phyloP scores from a whole-genome alignment of 768 basidiomycete genomes.

The Paxillus ammoniavirescens region DNA sequence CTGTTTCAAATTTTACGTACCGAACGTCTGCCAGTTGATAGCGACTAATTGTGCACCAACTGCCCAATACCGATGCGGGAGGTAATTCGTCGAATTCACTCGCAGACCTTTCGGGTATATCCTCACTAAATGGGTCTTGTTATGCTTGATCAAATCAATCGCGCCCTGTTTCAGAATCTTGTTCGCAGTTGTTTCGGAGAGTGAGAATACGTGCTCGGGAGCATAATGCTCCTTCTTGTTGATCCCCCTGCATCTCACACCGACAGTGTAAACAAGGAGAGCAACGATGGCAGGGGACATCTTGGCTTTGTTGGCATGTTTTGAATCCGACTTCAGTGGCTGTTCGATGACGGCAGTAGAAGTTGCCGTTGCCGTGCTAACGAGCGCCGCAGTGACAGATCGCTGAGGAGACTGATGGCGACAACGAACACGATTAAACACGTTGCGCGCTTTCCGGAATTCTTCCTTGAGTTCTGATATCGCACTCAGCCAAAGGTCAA shows the following conservation, averaged over 20 bases:
- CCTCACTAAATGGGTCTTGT: slow-evolving; percentile 74
- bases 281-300: slow-evolving; percentile 75
- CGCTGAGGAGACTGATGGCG: slow-evolving; percentile 23
- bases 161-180: slow-evolving; percentile 69
- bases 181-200: slow-evolving; percentile 81
- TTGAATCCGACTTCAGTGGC: slow-evolving; percentile 11
- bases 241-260: slow-evolving; percentile 91
- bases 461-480: slow-evolving; percentile 38
- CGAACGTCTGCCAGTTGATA: slow-evolving; percentile 96
- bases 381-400: slow-evolving; percentile 16
- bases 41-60: slow-evolving; percentile 88
- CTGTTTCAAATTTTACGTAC: slow-evolving; percentile 41
- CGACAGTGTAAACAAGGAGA: slow-evolving; percentile 90
- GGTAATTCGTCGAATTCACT: slow-evolving; percentile 82
- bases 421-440: slow-evolving; percentile 42
- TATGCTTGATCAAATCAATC: slow-evolving; percentile 83
- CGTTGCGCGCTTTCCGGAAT: slow-evolving; percentile 37
- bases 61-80: slow-evolving; percentile 88
- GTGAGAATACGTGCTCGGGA: slow-evolving; percentile 87
- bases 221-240: slow-evolving; percentile 84
- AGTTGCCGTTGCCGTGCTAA: slow-evolving; percentile 3
- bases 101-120: slow-evolving; percentile 85
- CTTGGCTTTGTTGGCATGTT: slow-evolving; percentile 42
- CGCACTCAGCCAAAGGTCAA: slow-evolving; percentile 15
- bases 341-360: slow-evolving; percentile 19